Conservation (phyloP, 2,329 filamentous ascomycete genomes). For the Colletotrichum sp. region DNA sequence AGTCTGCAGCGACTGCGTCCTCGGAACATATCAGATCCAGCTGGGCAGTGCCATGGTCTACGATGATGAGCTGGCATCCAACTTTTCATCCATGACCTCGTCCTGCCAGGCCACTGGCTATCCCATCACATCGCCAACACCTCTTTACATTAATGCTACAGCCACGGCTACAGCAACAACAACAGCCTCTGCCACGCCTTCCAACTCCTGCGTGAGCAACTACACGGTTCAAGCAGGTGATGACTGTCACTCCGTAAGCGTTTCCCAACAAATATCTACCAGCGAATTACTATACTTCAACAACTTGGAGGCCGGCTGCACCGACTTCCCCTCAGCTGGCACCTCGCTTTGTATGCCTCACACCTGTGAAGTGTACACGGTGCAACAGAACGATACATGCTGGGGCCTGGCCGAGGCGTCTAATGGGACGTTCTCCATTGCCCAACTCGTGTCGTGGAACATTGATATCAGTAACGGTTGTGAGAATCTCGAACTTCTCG, state of each 20-base stretch:
- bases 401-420: background rate
- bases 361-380: background rate
- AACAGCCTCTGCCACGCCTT: background rate
- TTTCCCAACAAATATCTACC: background rate
- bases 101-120: background rate
- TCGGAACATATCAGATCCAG: background rate
- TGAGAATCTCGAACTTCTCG: background rate
- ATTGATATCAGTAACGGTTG: background rate
- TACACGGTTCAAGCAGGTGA: background rate
- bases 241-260: background rate
- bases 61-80: background rate
- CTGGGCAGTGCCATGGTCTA: background rate
- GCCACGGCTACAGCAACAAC: background rate
- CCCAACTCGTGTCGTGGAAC: background rate
- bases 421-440: background rate
- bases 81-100: background rate
- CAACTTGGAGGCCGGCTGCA: background rate
- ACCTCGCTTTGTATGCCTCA: background rate
- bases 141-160: background rate
- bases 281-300: background rate
- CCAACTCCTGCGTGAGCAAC: background rate
- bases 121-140: background rate
- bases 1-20: background rate
- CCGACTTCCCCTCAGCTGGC: background rate
- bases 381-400: slow-evolving; percentile 1